Percentiles rank a stretch among this genome's conserved stretches.
These are phyloP conservation scores for Saprolegnia diclina DNA, from an alignment of 352 stramenopile species.

Conservation along the genomic window DNA sequence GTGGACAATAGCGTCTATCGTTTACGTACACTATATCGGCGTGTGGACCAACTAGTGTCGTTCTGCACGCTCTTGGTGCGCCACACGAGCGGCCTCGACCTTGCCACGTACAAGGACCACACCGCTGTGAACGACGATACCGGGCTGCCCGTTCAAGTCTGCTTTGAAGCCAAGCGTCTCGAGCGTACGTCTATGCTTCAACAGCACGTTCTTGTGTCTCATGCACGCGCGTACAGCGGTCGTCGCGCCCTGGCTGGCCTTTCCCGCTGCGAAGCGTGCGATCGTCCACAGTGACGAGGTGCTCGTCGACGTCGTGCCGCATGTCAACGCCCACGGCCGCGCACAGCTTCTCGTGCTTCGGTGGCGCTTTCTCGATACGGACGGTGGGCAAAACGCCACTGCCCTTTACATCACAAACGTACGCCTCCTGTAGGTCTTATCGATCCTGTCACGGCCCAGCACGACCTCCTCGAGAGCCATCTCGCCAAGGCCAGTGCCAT, in stretches of 20 bases:
- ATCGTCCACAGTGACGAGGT: constrained; percentile 16
- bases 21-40: not conserved
- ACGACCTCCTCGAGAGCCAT: not conserved
- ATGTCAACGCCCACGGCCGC: not conserved
- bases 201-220: not conserved
- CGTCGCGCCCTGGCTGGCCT: not conserved
- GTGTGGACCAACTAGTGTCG: not conserved
- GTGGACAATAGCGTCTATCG: not conserved
- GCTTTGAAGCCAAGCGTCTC: constrained; percentile 8
- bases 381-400: not conserved
- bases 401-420: not conserved
- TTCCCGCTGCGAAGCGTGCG: not conserved
- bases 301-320: not conserved
- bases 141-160: constrained; percentile 4
- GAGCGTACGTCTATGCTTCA: not conserved
- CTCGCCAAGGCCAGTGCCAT: not conserved
- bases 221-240: not conserved
- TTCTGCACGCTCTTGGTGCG: constrained; percentile 19
- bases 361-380: constrained; percentile 5
- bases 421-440: not conserved
- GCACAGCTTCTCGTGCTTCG: not conserved
- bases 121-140: not conserved
- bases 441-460: not conserved
- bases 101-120: not conserved
- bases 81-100: not conserved